Base-by-base conservation (phyloP, 805 yeast genomes). In the Lachancea fermentati region DNA sequence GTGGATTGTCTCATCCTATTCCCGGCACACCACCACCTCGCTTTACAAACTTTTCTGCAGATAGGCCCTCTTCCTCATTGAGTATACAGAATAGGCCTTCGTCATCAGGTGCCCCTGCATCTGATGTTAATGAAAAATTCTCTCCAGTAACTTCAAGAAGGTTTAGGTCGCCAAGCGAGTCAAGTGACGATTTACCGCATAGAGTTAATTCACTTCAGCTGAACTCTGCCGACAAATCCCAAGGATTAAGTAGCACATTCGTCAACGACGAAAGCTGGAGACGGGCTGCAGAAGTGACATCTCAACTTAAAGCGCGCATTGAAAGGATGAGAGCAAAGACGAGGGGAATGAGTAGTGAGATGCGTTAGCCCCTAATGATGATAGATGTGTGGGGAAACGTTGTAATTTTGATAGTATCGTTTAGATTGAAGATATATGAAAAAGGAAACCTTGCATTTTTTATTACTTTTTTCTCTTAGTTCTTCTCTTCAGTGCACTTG, bases 221-320 rank as follows among this genome's bases (percentile, higher is more conserved):
- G 30, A 42, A 34, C 22, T 25, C 39, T 15, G 34, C 22, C 14
- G 30, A 16, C 13, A 32, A 45, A 46, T 24, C 43, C 45, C 18
- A 44, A 37, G 15, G 40, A 18, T 50, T 16, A 8, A 18, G 28
- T 24, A 36, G 48, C 30, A 41, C 46, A 9, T 42, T 54, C 31
- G 69, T 71, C 34, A 84, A 76, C 43, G 88, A 81, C 44, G 77
- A 71, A 39, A 79, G 84, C 50, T 88, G 96, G 96, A 77, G 74
- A 49, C 75, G 91, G 36, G 96, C 96, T 0, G 89, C 93, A 0
- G 95, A 85, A 51, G 94, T 87, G 9, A 88, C 96, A 0, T 75
- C 79, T 3, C 91, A 84, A 59, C 73, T 88, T 54, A 85, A 82
- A 58, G 94, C 88, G 0, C 68, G 96, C 51, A 88, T 88, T 33